Evolutionary conservation across 768 basidiomycete species (phyloP), one percentile per base, ranked within the genome.

Genomic region (Mycena polygramma): DNA sequence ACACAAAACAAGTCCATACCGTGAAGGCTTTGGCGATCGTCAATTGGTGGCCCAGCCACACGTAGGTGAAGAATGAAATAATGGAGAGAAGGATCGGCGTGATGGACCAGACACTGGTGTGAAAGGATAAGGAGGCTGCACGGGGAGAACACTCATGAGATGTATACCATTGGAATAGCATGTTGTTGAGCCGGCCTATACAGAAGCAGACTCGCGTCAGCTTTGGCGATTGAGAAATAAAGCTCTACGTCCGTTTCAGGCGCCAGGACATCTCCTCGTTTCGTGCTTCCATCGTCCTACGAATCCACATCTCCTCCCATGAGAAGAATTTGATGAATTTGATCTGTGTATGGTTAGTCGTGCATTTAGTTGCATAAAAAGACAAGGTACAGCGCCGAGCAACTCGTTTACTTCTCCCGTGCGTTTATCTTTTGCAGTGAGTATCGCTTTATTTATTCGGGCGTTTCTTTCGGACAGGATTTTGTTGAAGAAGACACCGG

Each of bases 1-100:
- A 39, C 39, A 7, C 13, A 39, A 17, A 20, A 4, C 15, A 46
- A 46, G 24, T 9, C 81, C 88, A 41, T 54, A 91, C 91, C 53
- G 96, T 97, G 77, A 97, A 97, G 0, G 96, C 96, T 19, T 89
- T 86, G 17, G 92, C 86, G 57, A 96, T 85, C 0, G 94, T 92
- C 57, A 98, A 78, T 76, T 93, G 81, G 58, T 95, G 87, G 2
- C 93, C 92, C 74, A 87, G 88, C 71, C 88, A 81, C 37, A 96
- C 89, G 69, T 89, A 95, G 22, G 84, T 85, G 74, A 89, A 85
- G 85, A 97, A 97, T 1, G 93, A 90, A 19, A 93, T 86, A 67
- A 96, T 86, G 2, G 94, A 94, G n/a, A 97, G 90, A 17, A 93
- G 77, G 55, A 95, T 91, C 0, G 96, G 96, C 0, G 93, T 92